Evolutionary conservation across 177 flowering plant genomes (phyloP).

Genomic region (Vitis hybrid): DNA sequence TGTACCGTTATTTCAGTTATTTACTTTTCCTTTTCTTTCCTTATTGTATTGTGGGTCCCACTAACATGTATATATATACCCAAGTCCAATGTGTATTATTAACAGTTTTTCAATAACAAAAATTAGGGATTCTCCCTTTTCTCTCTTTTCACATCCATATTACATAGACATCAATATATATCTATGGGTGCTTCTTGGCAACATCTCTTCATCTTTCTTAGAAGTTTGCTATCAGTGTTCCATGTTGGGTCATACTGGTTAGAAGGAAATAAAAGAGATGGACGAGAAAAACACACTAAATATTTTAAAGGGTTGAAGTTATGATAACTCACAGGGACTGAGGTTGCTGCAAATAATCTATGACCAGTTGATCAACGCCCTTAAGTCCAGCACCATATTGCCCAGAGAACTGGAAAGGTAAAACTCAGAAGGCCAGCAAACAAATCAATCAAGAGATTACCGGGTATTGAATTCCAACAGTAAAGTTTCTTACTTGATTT

Average conservation of each 20-base stretch:
- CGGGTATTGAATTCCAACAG: background rate
- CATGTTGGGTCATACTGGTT: no score
- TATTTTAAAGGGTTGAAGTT: background rate
- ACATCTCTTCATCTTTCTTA: background rate
- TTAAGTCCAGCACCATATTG: slow-evolving; percentile 30
- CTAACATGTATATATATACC: no score
- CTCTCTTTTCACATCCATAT: no score
- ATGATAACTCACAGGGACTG: slow-evolving; percentile 40
- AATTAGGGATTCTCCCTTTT: no score
- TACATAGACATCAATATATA: no score
- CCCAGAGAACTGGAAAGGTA: slow-evolving; percentile 36
- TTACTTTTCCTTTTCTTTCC: no score
- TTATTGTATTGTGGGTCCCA: no score
- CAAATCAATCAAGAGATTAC: background rate
- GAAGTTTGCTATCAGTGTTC: no score
- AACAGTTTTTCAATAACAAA: no score
- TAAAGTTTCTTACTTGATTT: slow-evolving; percentile 42
- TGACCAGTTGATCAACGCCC: slow-evolving; percentile 43
- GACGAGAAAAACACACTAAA: background rate
- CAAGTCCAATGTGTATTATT: no score
- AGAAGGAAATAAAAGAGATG: background rate
- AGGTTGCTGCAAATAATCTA: slow-evolving; percentile 48
- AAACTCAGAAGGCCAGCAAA: background rate
- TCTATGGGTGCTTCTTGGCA: no score
- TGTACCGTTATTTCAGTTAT: no score